Conservation (phyloP, 2,329 filamentous ascomycete genomes). For the Fusarium poae region DNA sequence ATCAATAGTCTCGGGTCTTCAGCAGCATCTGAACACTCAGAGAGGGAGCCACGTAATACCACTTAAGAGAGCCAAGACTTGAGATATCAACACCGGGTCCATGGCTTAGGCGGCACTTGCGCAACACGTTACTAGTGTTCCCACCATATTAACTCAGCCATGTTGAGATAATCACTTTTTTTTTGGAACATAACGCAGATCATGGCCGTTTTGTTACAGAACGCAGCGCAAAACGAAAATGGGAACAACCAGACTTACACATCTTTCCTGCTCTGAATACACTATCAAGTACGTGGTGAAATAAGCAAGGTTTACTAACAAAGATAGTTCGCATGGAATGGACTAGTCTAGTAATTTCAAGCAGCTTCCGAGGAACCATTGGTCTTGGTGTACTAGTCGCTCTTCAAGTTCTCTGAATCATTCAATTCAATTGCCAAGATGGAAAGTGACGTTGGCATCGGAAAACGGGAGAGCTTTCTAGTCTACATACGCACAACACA, state of each 20-base stretch:
- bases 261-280: not conserved
- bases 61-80: constrained; percentile 17
- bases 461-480: constrained; percentile 2
- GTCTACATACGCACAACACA: not conserved
- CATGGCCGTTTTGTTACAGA: constrained; percentile 27
- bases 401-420: constrained; percentile 6
- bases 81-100: constrained; percentile 11
- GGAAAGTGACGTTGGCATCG: constrained; percentile 36
- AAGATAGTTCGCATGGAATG: not conserved
- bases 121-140: constrained; percentile 35
- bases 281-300: not conserved
- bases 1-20: not conserved
- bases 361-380: constrained; percentile 10
- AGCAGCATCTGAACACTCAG: not conserved
- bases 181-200: constrained; percentile 23
- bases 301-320: not conserved
- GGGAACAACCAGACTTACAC: not conserved
- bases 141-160: constrained; percentile 37
- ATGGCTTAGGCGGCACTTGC: constrained; percentile 40
- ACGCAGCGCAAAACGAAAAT: constrained; percentile 15
- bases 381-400: constrained; percentile 11
- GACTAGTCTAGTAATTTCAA: constrained; percentile 1
- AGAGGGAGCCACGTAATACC: constrained; percentile 19
- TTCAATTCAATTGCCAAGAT: constrained; percentile 35
- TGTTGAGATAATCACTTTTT: constrained; percentile 19